Conservation (phyloP, 768 basidiomycete genomes). For the Naganishia friedmannii region DNA sequence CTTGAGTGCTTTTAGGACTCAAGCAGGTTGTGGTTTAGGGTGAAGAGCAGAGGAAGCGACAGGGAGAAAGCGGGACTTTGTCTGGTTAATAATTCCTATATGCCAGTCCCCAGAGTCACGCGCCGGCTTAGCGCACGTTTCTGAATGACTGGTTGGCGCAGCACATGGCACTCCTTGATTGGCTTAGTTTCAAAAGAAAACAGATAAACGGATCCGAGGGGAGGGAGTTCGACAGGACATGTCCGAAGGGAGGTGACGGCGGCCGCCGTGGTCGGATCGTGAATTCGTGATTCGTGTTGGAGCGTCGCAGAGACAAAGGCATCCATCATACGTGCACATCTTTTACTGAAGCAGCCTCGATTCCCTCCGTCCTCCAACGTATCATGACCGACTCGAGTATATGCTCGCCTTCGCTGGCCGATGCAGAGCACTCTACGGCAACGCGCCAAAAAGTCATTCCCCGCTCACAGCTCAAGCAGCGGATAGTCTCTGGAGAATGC, state of each 20-base stretch:
- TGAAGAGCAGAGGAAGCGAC: neutral
- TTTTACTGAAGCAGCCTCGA: no score
- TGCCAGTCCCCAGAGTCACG: no score
- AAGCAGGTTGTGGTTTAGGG: neutral
- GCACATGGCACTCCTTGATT: no score
- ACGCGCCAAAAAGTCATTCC: slow-evolving; percentile 3
- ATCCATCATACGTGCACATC: no score
- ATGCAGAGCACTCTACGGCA: neutral
- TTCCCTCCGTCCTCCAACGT: neutral
- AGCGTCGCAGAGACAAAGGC: neutral
- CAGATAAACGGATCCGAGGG: no score
- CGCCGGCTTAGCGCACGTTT: no score
- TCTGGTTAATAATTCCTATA: neutral
- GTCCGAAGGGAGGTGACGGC: no score
- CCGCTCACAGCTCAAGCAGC: slow-evolving; percentile 59
- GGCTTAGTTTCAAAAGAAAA: no score
- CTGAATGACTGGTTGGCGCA: no score
- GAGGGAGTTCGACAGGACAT: no score
- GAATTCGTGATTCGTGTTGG: no score
- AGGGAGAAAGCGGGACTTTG: neutral
- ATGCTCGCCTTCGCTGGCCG: neutral
- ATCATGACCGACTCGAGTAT: slow-evolving; percentile 2
- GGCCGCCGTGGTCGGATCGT: no score
- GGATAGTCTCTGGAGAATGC: slow-evolving; percentile 70
- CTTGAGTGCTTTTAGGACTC: slow-evolving; percentile 14